Conservation (phyloP, 306 rosid genomes). For the Lablab purpureus region DNA sequence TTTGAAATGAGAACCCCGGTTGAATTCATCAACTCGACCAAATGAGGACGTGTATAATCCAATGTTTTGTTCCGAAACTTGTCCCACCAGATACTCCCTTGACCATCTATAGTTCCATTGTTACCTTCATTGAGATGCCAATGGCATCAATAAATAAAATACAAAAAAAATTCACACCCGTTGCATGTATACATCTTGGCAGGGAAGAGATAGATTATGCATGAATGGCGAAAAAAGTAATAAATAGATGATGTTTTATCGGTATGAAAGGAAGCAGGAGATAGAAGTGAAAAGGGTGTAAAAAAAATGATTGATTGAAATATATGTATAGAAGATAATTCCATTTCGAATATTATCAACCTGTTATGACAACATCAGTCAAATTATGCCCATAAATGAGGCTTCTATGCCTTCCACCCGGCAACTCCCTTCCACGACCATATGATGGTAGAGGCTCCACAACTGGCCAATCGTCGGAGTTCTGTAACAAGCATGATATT, state of each 20-base stretch:
- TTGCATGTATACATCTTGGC: not conserved
- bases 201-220: not conserved
- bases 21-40: slow-evolving; percentile 81
- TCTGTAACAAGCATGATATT: slow-evolving; percentile 54
- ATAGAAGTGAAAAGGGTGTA: not conserved
- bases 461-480: slow-evolving; percentile 73
- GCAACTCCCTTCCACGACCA: slow-evolving; percentile 91
- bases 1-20: slow-evolving; percentile 70
- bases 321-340: slow-evolving; percentile 15
- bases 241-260: not conserved
- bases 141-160: slow-evolving; percentile 42
- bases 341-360: slow-evolving; percentile 47
- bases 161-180: not conserved
- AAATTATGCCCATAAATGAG: slow-evolving; percentile 77
- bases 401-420: slow-evolving; percentile 80
- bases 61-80: slow-evolving; percentile 66
- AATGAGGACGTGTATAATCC: slow-evolving; percentile 75
- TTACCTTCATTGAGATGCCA: slow-evolving; percentile 62
- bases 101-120: slow-evolving; percentile 77
- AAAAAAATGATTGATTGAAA: slow-evolving; percentile 15
- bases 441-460: slow-evolving; percentile 84
- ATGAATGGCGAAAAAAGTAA: not conserved
- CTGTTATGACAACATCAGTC: slow-evolving; percentile 81
- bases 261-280: not conserved
- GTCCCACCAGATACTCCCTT: slow-evolving; percentile 83